These are phyloP conservation scores for Albatrellus ellisii DNA, from an alignment of 768 basidiomycete species.

Conservation along the genomic window DNA sequence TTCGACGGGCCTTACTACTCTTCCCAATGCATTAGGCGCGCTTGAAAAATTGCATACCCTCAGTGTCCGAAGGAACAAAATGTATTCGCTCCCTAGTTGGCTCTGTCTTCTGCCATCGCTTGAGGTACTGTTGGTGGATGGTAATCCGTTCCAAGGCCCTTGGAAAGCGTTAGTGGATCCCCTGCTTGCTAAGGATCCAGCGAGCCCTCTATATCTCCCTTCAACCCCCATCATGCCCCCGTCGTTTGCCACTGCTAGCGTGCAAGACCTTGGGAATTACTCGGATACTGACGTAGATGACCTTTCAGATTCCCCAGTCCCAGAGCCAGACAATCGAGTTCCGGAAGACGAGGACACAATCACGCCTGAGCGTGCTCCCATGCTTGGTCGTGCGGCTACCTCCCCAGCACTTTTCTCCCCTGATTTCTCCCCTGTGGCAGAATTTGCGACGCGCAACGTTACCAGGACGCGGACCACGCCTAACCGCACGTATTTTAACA, in stretches of 20 bases:
- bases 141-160: slow-evolving; percentile 89
- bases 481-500: slow-evolving; percentile 27
- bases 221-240: slow-evolving; percentile 50
- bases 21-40: slow-evolving; percentile 62
- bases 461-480: slow-evolving; percentile 66
- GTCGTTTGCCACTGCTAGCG: slow-evolving; percentile 29
- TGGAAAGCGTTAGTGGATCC: slow-evolving; percentile 88
- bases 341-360: slow-evolving; percentile 70
- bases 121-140: slow-evolving; percentile 84
- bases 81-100: slow-evolving; percentile 89
- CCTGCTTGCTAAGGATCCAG: slow-evolving; percentile 49
- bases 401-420: slow-evolving; percentile 27
- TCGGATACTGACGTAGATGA: slow-evolving; percentile 44
- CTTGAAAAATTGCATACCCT: slow-evolving; percentile 80
- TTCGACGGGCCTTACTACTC: slow-evolving; percentile 62
- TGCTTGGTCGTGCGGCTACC: slow-evolving; percentile 38
- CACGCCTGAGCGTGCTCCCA: slow-evolving; percentile 44
- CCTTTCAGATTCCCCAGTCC: slow-evolving; percentile 34
- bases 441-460: slow-evolving; percentile 16
- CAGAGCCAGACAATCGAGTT: slow-evolving; percentile 22
- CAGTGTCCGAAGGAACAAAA: slow-evolving; percentile 78
- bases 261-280: slow-evolving; percentile 30
- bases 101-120: slow-evolving; percentile 76
- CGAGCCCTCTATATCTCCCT: slow-evolving; percentile 50
- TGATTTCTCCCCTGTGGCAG: slow-evolving; percentile 8